Base-by-base conservation (phyloP, 345 rosid species). In the Hibiscus trionum region DNA sequence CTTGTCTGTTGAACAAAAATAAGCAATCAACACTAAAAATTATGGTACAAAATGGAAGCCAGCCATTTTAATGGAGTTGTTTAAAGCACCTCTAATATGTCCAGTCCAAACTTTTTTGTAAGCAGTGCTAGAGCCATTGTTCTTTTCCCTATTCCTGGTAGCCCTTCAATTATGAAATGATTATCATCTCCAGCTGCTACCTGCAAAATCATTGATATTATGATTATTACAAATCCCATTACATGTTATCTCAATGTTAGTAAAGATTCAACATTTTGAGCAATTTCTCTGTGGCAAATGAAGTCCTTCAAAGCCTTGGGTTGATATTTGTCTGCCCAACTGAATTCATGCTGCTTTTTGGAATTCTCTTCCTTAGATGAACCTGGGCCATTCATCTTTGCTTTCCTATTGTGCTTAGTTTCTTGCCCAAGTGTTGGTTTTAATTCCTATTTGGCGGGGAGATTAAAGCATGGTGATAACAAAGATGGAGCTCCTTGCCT, bases 131-230 rank as follows among this genome's bases (percentile, higher is more conserved):
- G 24, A 59, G 72, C 62, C 73, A 61, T 49, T 53, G 73, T 77
- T 72, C 35, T 73, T 44, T 77, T 72, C 49, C 80, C 76, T 11
- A 67, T 50, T 12, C 80, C 80, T 7, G 80, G 69, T 24, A 66
- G 61, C 19, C 73, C 80, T 72, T 77, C 73, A 49, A 77, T 11
- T 66, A 77, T 50, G 6, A 33, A 47, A 62, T 66, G 76, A 49
- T 53, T n/a, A 11, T 3, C 19, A 14, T 67, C 7, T 24, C 50
- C 73, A 59, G 5, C 27, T 10, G 11, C 4, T 52, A 77, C 56
- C 76, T 77, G 61, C 29, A 24, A 59, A 66, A 49, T 37, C 71
- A 26, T 66, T 53, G 21, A 31, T 31, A 61, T 15, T 8, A 11
- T n/a, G 27, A 5, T 59, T 12, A 26, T 27, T 27, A 12, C 37